A percentile compares a stretch with the other conserved stretches of the same genome.
Conservation (phyloP, 2,329 filamentous ascomycete species). For the Fusarium tuaranense region DNA sequence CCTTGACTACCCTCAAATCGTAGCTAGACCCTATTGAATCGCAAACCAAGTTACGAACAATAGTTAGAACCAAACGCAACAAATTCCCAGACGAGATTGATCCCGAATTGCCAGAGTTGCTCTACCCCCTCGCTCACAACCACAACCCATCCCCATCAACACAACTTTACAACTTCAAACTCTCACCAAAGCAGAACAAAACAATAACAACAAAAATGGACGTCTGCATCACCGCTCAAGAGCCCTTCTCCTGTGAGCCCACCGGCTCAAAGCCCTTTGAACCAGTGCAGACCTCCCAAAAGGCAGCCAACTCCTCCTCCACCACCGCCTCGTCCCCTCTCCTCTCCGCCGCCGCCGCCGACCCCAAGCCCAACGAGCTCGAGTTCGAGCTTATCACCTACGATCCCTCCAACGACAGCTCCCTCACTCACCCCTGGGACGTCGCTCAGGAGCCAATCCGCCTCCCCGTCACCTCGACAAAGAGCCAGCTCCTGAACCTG, state of each 20-base stretch:
- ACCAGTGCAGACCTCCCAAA: conserved; percentile 21
- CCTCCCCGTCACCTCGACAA: conserved; percentile 33
- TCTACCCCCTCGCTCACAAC: neutral
- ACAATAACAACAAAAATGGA: conserved; percentile 29
- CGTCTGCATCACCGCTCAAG: conserved; percentile 43
- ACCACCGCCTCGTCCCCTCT: conserved; percentile 2
- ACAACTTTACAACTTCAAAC: neutral
- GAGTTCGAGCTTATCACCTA: conserved; percentile 42
- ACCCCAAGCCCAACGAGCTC: conserved; percentile 17
- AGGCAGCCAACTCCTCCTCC: neutral
- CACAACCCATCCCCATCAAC: neutral
- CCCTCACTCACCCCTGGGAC: conserved; percentile 44
- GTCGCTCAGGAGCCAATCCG: conserved; percentile 27
- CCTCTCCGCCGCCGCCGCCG: neutral
- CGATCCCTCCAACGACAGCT: conserved; percentile 37
- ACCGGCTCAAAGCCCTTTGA: conserved; percentile 34
- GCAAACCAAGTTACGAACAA: neutral
- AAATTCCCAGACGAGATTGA: neutral
- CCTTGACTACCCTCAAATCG: conserved; percentile 6
- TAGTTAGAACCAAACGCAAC: neutral
- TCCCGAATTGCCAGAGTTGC: neutral
- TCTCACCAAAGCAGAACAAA: neutral
- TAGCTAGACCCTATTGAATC: neutral
- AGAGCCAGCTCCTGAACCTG: conserved; percentile 41
- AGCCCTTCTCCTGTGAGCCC: conserved; percentile 39